Percentiles rank a stretch among this genome's conserved stretches.
Evolutionary conservation across 1,284 basidiomycete genomes (phyloP).

Genomic region (Ustilago trichophora): DNA sequence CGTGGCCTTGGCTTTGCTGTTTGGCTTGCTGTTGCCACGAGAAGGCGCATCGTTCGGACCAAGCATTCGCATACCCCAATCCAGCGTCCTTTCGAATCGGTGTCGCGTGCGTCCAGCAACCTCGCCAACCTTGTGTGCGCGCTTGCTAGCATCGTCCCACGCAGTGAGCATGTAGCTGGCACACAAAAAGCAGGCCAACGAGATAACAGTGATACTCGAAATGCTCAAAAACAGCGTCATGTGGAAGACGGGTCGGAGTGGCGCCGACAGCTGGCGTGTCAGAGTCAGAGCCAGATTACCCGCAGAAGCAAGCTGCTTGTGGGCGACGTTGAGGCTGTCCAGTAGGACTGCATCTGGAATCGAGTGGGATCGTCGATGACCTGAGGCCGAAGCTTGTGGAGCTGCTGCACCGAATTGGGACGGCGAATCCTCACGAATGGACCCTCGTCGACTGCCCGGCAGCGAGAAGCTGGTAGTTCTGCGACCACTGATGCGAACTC

Average conservation of each 20-base stretch:
- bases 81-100: slow-evolving; percentile 31
- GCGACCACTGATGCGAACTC: slow-evolving; percentile 19
- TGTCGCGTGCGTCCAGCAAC: slow-evolving; percentile 34
- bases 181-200: slow-evolving; percentile 46
- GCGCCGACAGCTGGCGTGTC: slow-evolving; percentile 53
- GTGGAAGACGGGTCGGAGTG: slow-evolving; percentile 52
- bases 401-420: slow-evolving; percentile 1
- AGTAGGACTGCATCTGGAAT: slow-evolving; percentile 45
- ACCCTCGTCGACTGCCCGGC: slow-evolving; percentile 42
- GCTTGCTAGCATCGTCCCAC: slow-evolving; percentile 52
- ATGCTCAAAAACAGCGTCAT: slow-evolving; percentile 55
- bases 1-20: too few relatives aligned
- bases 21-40: background rate
- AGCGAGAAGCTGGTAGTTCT: slow-evolving; percentile 41
- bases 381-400: background rate
- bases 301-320: slow-evolving; percentile 53
- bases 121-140: slow-evolving; percentile 34
- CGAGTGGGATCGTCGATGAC: slow-evolving; percentile 23
- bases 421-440: slow-evolving; percentile 28
- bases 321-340: slow-evolving; percentile 48
- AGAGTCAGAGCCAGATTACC: slow-evolving; percentile 52
- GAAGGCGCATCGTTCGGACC: background rate
- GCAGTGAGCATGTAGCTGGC: slow-evolving; percentile 54
- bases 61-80: slow-evolving; percentile 49
- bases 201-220: slow-evolving; percentile 51